Base-by-base conservation (phyloP, 2,329 filamentous ascomycete species). In the Alternaria triticina region DNA sequence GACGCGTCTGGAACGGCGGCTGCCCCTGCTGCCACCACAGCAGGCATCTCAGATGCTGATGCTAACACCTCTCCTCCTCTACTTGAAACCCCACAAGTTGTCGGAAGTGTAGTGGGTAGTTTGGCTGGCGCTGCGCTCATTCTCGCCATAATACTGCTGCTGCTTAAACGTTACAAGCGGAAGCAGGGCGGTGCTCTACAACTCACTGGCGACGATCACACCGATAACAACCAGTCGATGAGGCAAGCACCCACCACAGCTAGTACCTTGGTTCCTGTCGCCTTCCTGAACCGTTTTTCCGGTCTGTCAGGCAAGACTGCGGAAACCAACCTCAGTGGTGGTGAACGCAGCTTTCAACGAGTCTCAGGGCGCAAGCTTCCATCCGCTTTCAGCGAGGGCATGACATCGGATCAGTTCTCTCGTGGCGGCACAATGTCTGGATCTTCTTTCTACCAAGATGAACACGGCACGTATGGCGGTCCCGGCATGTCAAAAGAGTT, bases 21-120 rank as follows among this genome's bases (percentile, higher is more conserved):
- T 43, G 61, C 63, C 10, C 25, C 65, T 28, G 57, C 71, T 23
- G 52, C 67, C 9, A 68, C 63, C 8, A 63, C 70, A 28, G 52
- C 69, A 23, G 57, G 64, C 22, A 52, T 60, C 13, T 60, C 62
- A 30, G 51, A 68, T 6, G 49, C 59, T 7, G 52, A 47, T 23
- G 44, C 66, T 10, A 57, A 54, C 28, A 62, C 67, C 28, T 65
- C 70, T 30, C 67, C 70, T 15, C 66, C 62, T 33, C 74, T 79
- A 20, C 76, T 83, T 7, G 80, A 81, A 47, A 87, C 85, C 23
- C 83, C 84, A 15, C 83, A 83, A 62, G 84, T 90, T 4, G 86
- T 89, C 20, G 88, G 88, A 8, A 87, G 87, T 50, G 86, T 90
- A n/a, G 82, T 90, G 25, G 88, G 88, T 15, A 87, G 87, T 49